A percentile compares a stretch with the other conserved stretches of the same genome.
These are phyloP conservation scores for Cyclaneusma minus DNA, from an alignment of 2,329 filamentous ascomycete genomes.

Conservation along the genomic window DNA sequence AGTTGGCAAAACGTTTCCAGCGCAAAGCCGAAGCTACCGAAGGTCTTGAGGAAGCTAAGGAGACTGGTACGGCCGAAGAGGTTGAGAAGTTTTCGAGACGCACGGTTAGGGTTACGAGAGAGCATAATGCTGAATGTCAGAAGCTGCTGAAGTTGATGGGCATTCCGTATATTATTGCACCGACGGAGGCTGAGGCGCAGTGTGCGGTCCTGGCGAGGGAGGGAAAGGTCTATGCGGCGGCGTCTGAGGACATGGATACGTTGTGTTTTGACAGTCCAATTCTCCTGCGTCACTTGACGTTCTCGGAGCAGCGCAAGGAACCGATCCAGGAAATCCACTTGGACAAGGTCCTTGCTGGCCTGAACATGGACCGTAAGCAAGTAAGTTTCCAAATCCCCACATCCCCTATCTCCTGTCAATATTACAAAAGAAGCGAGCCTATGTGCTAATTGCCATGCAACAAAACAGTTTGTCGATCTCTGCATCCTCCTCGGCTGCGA, in stretches of 20 bases:
- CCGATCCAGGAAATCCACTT: conserved; percentile 92
- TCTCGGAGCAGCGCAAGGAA: conserved; percentile 93
- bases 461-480: conserved; percentile 74
- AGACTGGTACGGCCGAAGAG: conserved; percentile 93
- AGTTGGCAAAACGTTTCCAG: conserved; percentile 89
- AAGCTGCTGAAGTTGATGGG: conserved; percentile 87
- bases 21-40: conserved; percentile 88
- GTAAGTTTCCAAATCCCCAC: too few relatives aligned
- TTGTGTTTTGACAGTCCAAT: conserved; percentile 90
- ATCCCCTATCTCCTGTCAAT: not conserved
- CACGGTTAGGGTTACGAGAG: conserved; percentile 85
- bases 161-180: conserved; percentile 84
- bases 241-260: conserved; percentile 98
- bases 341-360: conserved; percentile 69
- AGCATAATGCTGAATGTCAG: conserved; percentile 94
- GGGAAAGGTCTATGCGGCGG: conserved; percentile 91
- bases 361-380: conserved; percentile 78
- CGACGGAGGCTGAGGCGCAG: conserved; percentile 93
- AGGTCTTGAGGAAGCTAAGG: conserved; percentile 84
- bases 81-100: conserved; percentile 92
- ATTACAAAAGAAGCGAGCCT: not conserved
- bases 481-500: conserved; percentile 97
- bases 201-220: conserved; percentile 80
- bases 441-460: conserved; percentile 4
- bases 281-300: conserved; percentile 81